phyloP scores from a whole-genome alignment of 306 rosid genomes.

The Prunus armeniaca region DNA sequence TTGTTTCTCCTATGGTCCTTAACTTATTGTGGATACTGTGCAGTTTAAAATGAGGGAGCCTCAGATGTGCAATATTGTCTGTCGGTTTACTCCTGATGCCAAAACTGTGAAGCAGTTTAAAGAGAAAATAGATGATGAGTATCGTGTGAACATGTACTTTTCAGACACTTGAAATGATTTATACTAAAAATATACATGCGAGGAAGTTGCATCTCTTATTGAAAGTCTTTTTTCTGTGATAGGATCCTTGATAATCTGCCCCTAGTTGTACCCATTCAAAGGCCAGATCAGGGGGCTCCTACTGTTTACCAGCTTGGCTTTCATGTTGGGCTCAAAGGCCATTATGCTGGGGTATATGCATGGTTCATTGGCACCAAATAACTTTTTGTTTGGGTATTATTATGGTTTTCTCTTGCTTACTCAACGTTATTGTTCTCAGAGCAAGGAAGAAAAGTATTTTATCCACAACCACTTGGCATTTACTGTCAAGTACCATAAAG shows the following conservation, averaged over 20 bases:
- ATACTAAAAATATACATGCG: neutral
- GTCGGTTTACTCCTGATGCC: slow-evolving; percentile 61
- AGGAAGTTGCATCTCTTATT: slow-evolving; percentile 17
- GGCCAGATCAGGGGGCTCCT: slow-evolving; percentile 72
- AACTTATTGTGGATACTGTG: slow-evolving; percentile 23
- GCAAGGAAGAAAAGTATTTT: slow-evolving; percentile 76
- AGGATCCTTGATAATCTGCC: slow-evolving; percentile 99
- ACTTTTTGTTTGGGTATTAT: slow-evolving; percentile 2
- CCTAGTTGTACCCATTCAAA: slow-evolving; percentile 69
- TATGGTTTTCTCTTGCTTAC: slow-evolving; percentile 24
- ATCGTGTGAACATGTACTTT: slow-evolving; percentile 89
- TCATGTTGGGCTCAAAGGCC: slow-evolving; percentile 88
- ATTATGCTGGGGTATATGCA: slow-evolving; percentile 59
- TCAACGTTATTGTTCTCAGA: slow-evolving; percentile 45
- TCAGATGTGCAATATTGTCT: slow-evolving; percentile 73
- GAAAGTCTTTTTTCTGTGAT: slow-evolving; percentile 22
- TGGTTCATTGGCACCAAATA: slow-evolving; percentile 20
- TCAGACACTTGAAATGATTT: neutral
- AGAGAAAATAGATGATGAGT: slow-evolving; percentile 92
- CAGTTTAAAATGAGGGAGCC: slow-evolving; percentile 97
- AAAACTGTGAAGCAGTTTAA: slow-evolving; percentile 79
- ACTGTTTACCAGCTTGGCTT: slow-evolving; percentile 84
- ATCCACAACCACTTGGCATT: slow-evolving; percentile 94
- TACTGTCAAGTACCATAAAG: slow-evolving; percentile 83
- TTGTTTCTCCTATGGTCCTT: slow-evolving; percentile 19